These are phyloP conservation scores for Starmerella apis DNA, from an alignment of 805 yeast species.

Conservation along the genomic window DNA sequence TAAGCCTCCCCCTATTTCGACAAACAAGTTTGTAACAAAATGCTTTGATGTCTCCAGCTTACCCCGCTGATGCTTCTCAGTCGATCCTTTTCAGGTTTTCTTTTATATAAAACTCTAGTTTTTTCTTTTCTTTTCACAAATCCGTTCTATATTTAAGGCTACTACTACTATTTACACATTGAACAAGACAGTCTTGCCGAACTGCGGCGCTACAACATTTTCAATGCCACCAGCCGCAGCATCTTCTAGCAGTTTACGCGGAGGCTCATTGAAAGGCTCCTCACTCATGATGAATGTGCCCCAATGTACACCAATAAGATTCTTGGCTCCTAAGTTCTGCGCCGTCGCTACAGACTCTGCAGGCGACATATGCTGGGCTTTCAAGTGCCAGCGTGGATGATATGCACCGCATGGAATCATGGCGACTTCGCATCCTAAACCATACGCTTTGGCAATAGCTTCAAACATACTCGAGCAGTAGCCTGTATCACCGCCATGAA, in stretches of 20 bases:
- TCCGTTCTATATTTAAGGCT: neutral
- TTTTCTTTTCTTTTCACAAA: too few species aligned
- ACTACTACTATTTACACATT: constrained; percentile 4
- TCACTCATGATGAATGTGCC: constrained; percentile 87
- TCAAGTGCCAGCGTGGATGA: constrained; percentile 89
- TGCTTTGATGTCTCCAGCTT: too few species aligned
- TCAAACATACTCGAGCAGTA: constrained; percentile 64
- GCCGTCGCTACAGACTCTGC: constrained; percentile 61
- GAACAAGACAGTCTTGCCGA: constrained; percentile 58
- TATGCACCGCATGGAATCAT: constrained; percentile 91
- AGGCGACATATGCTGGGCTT: constrained; percentile 80
- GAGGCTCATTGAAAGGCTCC: constrained; percentile 81
- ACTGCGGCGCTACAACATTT: constrained; percentile 53
- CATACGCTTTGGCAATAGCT: constrained; percentile 53
- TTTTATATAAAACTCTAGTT: too few species aligned
- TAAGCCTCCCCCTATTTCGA: too few species aligned
- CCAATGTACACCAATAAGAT: constrained; percentile 87
- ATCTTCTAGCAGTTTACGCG: constrained; percentile 42
- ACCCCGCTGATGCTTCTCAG: too few species aligned
- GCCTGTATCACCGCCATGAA: constrained; percentile 94
- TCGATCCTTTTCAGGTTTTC: too few species aligned
- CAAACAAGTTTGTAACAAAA: too few species aligned
- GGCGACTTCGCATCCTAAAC: constrained; percentile 45
- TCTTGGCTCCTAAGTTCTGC: constrained; percentile 48
- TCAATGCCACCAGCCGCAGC: constrained; percentile 37